Evolutionary conservation across 2,329 filamentous ascomycete genomes (phyloP), one percentile per base, ranked within the genome.

Genomic region (Ophiognomonia clavigignenti-juglandacearum): DNA sequence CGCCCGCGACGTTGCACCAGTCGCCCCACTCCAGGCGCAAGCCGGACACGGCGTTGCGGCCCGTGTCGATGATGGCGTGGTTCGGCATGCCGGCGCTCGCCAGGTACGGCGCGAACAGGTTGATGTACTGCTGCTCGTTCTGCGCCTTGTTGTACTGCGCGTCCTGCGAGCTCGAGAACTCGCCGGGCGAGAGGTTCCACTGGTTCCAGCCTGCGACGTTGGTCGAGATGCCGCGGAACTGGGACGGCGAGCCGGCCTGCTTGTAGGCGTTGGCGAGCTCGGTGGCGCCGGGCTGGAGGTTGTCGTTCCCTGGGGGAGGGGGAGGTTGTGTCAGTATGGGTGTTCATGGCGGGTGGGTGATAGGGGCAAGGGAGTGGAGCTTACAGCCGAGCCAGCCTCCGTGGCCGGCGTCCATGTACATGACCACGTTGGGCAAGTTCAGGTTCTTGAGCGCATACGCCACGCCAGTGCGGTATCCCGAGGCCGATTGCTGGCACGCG

Each of bases 321-420:
- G 31, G 16, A 7, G n/a, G 31, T 9, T n/a, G 16, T 7, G 5
- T 16, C 31, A 34, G 3, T 16, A 9, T 18, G n/a, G 31, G n/a
- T n/a, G n/a, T n/a, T n/a, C n/a, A n/a, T n/a, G n/a, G n/a, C n/a
- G n/a, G n/a, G n/a, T n/a, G n/a, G n/a, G n/a, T n/a, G n/a, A n/a
- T n/a, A n/a, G n/a, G n/a, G n/a, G n/a, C 6, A 34, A 9, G 32
- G 9, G 16, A 16, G 32, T 14, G 32, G 13, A 34, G n/a, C 32
- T n/a, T 34, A 34, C 79, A 83, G 57, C 80, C 80, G 36, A 83
- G 70, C 80, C 80, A 84, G 51, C 80, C 79, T 22, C 74, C 78
- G 61, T 84, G 80, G 48, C 78, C 80, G 8, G 77, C 80, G 55
- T 84, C 80, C 18, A 84, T 61, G 61, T 83, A 84, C 75, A 80